Base-by-base conservation (phyloP, 139 green algal genomes). In the Chlamydomonas sp. region DNA sequence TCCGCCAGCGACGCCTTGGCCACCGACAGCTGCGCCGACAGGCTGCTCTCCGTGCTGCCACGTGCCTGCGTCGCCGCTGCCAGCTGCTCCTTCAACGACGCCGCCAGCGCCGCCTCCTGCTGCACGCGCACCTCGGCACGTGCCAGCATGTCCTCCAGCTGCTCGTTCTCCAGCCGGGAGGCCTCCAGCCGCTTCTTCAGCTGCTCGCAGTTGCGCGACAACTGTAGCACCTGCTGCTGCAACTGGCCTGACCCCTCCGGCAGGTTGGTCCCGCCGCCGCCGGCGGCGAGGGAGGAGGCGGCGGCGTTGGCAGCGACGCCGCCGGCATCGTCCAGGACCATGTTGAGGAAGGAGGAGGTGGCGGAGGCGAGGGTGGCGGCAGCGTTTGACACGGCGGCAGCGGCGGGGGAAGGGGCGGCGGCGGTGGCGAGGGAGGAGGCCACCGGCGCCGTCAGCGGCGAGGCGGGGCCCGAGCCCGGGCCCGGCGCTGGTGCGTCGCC, bases 131-230 rank as follows among this genome's bases (percentile, higher is more conserved):
- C 82, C 82, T 97, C 95, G 31, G 94, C 92, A 1, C 84, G 60
- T 4, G 86, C 80, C 80, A 97, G 89, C 89, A 97, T 87, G 49
- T 97, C 95, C 88, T 97, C 95, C 17, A 97, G 90, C 89, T 97
- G 94, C 90, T 91, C 72, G 75, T 96, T 96, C 90, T 97, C 88
- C 4, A 62, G 12, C 63, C 86, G 88, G 49, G 89, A 77, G 17
- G 86, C 80, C 62, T 96, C 93, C 75, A 97, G 86, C 3, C 94
- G 90, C 67, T 91, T 89, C n/a, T 92, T 90, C 63, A 97, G 91
- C 86, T 91, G 89, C 15, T 97, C 93, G 68, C 10, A 94, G 89
- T 74, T 96, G 75, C 79, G 90, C 83, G n/a, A 75, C 60, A 83
- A 82, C 8, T 63, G 59, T 58, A 80, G 74, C 14, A 84, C 69